A percentile compares a stretch with the other conserved stretches of the same genome.
These are phyloP conservation scores for Calocybe gangraenosa DNA, from an alignment of 768 basidiomycete genomes.

Conservation along the genomic window DNA sequence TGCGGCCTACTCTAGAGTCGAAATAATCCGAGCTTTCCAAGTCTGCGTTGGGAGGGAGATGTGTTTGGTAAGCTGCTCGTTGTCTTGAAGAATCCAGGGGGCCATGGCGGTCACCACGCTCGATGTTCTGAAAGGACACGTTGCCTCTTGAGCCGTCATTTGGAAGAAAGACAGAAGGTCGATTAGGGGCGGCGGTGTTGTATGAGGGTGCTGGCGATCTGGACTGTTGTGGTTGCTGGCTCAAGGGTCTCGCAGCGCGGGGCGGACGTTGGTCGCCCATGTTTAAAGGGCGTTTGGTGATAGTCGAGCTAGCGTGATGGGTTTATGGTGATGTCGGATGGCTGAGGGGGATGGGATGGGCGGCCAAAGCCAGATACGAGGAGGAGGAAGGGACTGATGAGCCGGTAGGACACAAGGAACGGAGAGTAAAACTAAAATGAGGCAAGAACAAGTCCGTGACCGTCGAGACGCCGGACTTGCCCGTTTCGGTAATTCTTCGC, in stretches of 20 bases:
- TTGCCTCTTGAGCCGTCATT: slow-evolving; percentile 35
- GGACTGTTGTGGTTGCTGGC: slow-evolving; percentile 33
- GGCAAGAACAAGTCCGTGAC: too few relatives aligned
- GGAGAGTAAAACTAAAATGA: too few relatives aligned
- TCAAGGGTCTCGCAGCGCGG: slow-evolving; percentile 46
- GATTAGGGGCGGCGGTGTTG: slow-evolving; percentile 21
- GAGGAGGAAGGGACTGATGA: too few relatives aligned
- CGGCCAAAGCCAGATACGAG: too few relatives aligned
- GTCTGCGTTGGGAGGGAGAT: slow-evolving; percentile 28
- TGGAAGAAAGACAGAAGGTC: slow-evolving; percentile 29
- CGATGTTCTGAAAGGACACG: slow-evolving; percentile 67
- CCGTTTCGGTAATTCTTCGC: too few relatives aligned
- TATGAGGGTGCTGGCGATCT: slow-evolving; percentile 37
- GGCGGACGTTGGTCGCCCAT: slow-evolving; percentile 47
- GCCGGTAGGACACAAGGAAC: too few relatives aligned
- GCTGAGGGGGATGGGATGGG: too few relatives aligned
- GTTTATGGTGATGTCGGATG: too few relatives aligned
- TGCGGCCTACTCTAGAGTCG: slow-evolving; percentile 61
- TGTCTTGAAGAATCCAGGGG: slow-evolving; percentile 54
- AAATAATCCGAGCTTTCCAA: slow-evolving; percentile 37
- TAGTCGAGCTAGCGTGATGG: too few relatives aligned
- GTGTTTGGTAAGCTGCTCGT: slow-evolving; percentile 40
- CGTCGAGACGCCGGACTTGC: too few relatives aligned
- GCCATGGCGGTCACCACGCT: slow-evolving; percentile 64
- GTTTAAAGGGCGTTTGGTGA: too few relatives aligned